These are phyloP conservation scores for Cercospora brassicicola DNA, from an alignment of 2,329 filamentous ascomycete genomes.

Conservation along the genomic window DNA sequence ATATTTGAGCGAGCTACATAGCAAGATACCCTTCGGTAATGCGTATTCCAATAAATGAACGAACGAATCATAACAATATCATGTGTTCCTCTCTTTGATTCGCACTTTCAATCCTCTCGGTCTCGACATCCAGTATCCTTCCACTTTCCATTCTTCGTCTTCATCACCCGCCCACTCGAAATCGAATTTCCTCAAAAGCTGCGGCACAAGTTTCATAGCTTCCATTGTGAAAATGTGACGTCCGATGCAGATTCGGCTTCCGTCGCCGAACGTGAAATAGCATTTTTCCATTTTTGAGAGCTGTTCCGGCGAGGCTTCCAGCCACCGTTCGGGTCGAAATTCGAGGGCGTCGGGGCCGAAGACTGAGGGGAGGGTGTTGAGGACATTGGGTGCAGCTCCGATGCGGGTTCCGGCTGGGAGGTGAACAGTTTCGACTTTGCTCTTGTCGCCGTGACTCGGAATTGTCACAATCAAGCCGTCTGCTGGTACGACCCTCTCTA, in stretches of 20 bases:
- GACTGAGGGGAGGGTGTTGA: slow-evolving; percentile 29
- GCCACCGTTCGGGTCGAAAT: slow-evolving; percentile 19
- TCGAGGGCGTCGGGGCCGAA: slow-evolving; percentile 12
- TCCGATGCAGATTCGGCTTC: slow-evolving; percentile 39
- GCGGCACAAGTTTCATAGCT: slow-evolving; percentile 35
- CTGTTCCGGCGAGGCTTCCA: slow-evolving; percentile 38
- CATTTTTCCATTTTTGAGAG: slow-evolving; percentile 47
- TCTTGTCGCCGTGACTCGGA: not conserved
- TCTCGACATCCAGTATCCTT: slow-evolving; percentile 1
- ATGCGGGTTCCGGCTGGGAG: slow-evolving; percentile 10
- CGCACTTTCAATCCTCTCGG: slow-evolving; percentile 4
- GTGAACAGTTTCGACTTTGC: not conserved
- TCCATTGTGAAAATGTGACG: slow-evolving; percentile 32
- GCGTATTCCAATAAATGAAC: not conserved
- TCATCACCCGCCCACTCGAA: not conserved
- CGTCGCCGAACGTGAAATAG: slow-evolving; percentile 37
- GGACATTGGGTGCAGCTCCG: not conserved
- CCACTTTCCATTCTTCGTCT: not conserved
- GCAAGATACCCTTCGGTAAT: slow-evolving; percentile 5
- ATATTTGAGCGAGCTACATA: not conserved
- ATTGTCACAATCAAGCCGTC: not conserved
- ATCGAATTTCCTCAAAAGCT: slow-evolving; percentile 30
- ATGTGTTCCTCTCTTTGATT: not conserved
- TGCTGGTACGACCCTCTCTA: slow-evolving; percentile 12
- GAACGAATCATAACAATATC: not conserved